A percentile compares a stretch with the other conserved stretches of the same genome.
Evolutionary conservation across 768 basidiomycete species (phyloP).

Genomic region (Boletellus emodensis): DNA sequence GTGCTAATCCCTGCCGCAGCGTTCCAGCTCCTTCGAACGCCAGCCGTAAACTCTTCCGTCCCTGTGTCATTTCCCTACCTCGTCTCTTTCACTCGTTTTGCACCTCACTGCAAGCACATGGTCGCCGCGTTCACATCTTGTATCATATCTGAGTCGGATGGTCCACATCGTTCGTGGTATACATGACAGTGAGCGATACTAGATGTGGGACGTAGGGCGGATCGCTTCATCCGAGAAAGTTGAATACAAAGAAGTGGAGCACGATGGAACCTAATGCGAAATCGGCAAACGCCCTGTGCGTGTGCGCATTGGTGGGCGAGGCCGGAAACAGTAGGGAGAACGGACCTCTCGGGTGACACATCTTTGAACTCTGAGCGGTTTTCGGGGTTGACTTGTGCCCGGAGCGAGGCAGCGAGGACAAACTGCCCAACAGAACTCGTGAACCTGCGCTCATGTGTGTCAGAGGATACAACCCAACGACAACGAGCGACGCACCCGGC

Average conservation of each 20-base stretch:
- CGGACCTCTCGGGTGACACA: slow-evolving; percentile 90
- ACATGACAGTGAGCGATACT: neutral
- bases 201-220: too few relatives aligned
- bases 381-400: slow-evolving; percentile 86
- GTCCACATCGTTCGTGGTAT: neutral
- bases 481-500: slow-evolving; percentile 65
- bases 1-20: slow-evolving; percentile 36
- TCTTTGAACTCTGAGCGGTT: slow-evolving; percentile 82
- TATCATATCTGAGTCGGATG: slow-evolving; percentile 9
- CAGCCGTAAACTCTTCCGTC: slow-evolving; percentile 1
- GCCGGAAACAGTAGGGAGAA: neutral
- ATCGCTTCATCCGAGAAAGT: slow-evolving; percentile 78
- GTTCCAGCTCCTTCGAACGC: slow-evolving; percentile 73
- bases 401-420: slow-evolving; percentile 86
- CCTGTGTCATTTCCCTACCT: neutral
- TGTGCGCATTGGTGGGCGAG: neutral
- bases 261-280: slow-evolving; percentile 94
- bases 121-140: slow-evolving; percentile 1
- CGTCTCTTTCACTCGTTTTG: neutral
- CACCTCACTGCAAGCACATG: neutral
- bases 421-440: slow-evolving; percentile 94
- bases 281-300: slow-evolving; percentile 93
- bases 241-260: slow-evolving; percentile 97
- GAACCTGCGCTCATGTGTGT: slow-evolving; percentile 56
- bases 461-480: neutral